Evolutionary conservation across 768 basidiomycete genomes (phyloP).

Genomic region (Kwoniella europaea): DNA sequence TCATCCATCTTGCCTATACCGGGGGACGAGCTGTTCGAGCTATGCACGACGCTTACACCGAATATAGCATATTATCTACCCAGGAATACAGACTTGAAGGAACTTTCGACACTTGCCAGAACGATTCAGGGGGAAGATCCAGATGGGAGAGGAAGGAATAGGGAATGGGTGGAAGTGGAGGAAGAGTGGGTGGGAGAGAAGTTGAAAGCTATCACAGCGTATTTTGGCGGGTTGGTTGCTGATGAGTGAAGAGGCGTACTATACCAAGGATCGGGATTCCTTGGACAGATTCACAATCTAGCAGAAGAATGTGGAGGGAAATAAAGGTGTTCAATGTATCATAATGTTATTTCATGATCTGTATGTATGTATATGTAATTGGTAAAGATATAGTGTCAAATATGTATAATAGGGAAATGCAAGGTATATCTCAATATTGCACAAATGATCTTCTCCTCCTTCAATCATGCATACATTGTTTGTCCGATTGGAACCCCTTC

Average conservation of each 20-base stretch:
- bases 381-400: neutral
- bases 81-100: conserved; percentile 73
- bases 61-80: conserved; percentile 92
- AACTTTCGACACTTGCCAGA: conserved; percentile 67
- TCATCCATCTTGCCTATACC: conserved; percentile 76
- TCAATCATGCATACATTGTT: no score
- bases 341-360: neutral
- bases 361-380: neutral
- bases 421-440: neutral
- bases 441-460: neutral
- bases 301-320: no score
- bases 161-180: conserved; percentile 82
- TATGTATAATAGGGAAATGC: conserved; percentile 9
- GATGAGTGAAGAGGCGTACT: conserved; percentile 16
- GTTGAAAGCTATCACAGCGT: conserved; percentile 91
- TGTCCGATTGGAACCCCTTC: no score
- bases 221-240: conserved; percentile 79
- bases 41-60: conserved; percentile 72
- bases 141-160: conserved; percentile 22
- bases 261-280: no score
- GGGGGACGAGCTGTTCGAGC: conserved; percentile 77
- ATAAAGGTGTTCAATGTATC: neutral
- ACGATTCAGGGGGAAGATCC: conserved; percentile 25
- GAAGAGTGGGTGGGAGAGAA: conserved; percentile 96
- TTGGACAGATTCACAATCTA: no score